A percentile compares a stretch with the other conserved stretches of the same genome.
Conservation (phyloP, 345 rosid species). For the Schrenkiella parvula region DNA sequence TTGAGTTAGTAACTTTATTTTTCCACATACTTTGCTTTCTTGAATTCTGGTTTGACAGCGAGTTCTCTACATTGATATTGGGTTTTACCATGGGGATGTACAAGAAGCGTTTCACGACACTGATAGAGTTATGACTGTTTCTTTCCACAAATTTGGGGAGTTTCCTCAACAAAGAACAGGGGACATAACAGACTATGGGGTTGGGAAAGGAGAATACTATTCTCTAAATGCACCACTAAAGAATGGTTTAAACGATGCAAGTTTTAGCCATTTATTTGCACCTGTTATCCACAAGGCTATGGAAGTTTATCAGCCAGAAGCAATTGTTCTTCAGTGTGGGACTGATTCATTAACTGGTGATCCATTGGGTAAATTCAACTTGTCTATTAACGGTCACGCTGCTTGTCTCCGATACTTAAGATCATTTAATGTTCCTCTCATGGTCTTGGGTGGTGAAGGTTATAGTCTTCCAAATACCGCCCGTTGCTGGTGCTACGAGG, state of each 20-base stretch:
- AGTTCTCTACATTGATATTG: constrained; percentile 77
- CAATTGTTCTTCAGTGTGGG: constrained; percentile 83
- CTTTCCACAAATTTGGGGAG: constrained; percentile 52
- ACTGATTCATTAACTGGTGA: constrained; percentile 82
- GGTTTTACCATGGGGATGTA: constrained; percentile 80
- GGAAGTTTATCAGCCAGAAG: constrained; percentile 91
- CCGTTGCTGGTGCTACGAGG: constrained; percentile 94
- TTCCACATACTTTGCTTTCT: neutral
- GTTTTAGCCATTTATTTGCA: constrained; percentile 55
- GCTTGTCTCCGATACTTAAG: constrained; percentile 67
- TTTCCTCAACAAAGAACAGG: constrained; percentile 59
- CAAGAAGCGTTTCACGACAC: constrained; percentile 85
- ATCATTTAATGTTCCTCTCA: constrained; percentile 77
- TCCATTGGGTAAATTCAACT: constrained; percentile 64
- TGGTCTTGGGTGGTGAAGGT: constrained; percentile 91
- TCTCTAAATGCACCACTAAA: constrained; percentile 81
- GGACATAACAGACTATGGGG: constrained; percentile 46
- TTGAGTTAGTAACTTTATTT: neutral
- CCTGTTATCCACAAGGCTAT: constrained; percentile 68
- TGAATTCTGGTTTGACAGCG: constrained; percentile 47
- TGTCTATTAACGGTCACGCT: constrained; percentile 75
- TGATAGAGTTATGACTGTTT: constrained; percentile 86
- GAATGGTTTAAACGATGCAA: constrained; percentile 66
- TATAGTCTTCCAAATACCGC: constrained; percentile 62
- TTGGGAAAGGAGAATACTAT: constrained; percentile 22